Conservation (phyloP, 306 rosid species). For the Fagus sylvatica region DNA sequence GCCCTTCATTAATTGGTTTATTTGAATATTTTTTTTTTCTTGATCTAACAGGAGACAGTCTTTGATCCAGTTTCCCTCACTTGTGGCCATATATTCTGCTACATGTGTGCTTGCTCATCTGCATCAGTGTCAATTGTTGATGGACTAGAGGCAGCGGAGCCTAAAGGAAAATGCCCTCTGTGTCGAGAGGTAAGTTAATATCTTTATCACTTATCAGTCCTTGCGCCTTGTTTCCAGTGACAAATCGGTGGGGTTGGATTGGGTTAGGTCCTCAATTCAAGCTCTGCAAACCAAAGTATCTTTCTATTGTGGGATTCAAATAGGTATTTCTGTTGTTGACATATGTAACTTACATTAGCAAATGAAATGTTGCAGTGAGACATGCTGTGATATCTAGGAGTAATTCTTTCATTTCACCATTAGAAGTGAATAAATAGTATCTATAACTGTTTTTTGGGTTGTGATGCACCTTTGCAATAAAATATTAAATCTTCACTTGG, state of each 20-base stretch:
- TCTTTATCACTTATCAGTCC: neutral
- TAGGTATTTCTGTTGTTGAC: too few relatives aligned
- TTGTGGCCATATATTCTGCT: constrained; percentile 95
- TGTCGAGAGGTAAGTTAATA: constrained; percentile 66
- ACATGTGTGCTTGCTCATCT: constrained; percentile 86
- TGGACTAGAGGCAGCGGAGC: constrained; percentile 60
- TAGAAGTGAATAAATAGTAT: neutral
- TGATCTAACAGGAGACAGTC: constrained; percentile 77
- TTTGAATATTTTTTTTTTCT: neutral
- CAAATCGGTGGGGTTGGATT: neutral
- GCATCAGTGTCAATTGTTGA: constrained; percentile 77
- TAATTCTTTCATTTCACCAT: neutral
- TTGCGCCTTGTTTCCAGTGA: neutral
- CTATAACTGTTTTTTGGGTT: neutral
- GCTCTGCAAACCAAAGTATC: too few relatives aligned
- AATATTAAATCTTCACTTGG: neutral
- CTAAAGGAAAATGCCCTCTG: constrained; percentile 78
- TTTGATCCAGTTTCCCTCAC: constrained; percentile 92
- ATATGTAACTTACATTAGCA: too few relatives aligned
- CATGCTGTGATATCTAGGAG: too few relatives aligned
- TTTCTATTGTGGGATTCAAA: too few relatives aligned
- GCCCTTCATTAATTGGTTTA: constrained; percentile 5
- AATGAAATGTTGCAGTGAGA: too few relatives aligned
- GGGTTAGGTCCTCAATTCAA: too few relatives aligned
- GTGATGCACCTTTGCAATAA: neutral